phyloP scores from a whole-genome alignment of 2,329 filamentous ascomycete species.

The Cladosporium sp. region DNA sequence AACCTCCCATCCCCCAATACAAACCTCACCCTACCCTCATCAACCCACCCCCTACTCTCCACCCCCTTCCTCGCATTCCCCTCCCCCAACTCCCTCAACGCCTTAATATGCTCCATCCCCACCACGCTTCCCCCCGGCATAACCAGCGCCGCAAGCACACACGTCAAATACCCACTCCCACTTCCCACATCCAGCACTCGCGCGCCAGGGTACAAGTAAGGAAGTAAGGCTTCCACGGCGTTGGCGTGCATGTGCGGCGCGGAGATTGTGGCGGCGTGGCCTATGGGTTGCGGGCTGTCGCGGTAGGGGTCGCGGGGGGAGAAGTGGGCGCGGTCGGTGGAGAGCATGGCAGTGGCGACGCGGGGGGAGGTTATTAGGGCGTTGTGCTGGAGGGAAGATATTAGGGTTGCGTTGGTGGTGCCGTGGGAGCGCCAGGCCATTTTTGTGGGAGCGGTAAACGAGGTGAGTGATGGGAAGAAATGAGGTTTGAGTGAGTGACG shows the following conservation, averaged over 20 bases:
- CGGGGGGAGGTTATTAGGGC: slow-evolving; percentile 69
- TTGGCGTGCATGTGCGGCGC: slow-evolving; percentile 73
- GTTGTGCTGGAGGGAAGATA: slow-evolving; percentile 73
- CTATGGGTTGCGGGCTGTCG: slow-evolving; percentile 69
- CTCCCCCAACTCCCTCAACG: slow-evolving; percentile 44
- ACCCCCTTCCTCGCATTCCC: slow-evolving; percentile 47
- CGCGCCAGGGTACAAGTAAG: slow-evolving; percentile 55
- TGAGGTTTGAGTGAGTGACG: background rate
- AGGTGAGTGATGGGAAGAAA: background rate
- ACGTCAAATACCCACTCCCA: slow-evolving; percentile 73
- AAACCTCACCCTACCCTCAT: slow-evolving; percentile 66
- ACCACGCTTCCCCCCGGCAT: slow-evolving; percentile 49
- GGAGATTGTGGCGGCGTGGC: slow-evolving; percentile 67
- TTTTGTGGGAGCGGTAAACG: background rate
- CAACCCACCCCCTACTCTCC: slow-evolving; percentile 58
- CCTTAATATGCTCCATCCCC: slow-evolving; percentile 52
- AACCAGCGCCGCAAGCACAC: slow-evolving; percentile 79
- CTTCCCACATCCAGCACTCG: slow-evolving; percentile 51
- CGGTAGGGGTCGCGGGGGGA: slow-evolving; percentile 70
- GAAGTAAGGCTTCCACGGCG: slow-evolving; percentile 63
- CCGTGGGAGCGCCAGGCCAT: slow-evolving; percentile 95
- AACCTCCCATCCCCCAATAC: slow-evolving; percentile 66
- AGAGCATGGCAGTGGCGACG: slow-evolving; percentile 73
- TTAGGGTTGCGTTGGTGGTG: slow-evolving; percentile 68
- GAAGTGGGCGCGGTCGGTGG: slow-evolving; percentile 89